Percentiles rank a stretch among this genome's conserved stretches.
These are phyloP conservation scores for Helicostylum pulchrum DNA, from an alignment of 192 early-diverging fungal species.

Conservation along the genomic window DNA sequence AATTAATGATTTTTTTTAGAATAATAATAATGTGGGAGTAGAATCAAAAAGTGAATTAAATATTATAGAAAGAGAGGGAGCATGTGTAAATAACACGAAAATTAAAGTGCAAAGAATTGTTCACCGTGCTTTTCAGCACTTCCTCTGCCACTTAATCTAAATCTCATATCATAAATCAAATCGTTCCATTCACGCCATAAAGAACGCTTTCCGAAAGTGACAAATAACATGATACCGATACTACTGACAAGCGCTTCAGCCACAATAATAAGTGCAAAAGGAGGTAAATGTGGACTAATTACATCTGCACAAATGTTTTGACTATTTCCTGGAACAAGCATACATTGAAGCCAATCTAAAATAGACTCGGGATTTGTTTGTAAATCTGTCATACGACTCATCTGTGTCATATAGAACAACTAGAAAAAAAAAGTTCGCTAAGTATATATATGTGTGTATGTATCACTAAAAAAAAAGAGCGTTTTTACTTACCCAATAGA, in stretches of 20 bases:
- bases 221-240: conserved; percentile 42
- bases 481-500: conserved; percentile 43
- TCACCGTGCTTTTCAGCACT: conserved; percentile 41
- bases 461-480: not conserved
- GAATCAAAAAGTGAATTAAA: no score
- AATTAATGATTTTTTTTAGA: no score
- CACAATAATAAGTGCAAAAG: conserved; percentile 42
- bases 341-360: conserved; percentile 38
- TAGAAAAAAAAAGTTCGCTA: not conserved
- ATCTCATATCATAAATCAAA: conserved; percentile 37
- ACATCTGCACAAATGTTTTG: conserved; percentile 39
- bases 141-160: conserved; percentile 28
- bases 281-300: conserved; percentile 37
- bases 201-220: conserved; percentile 46
- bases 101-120: conserved; percentile 48
- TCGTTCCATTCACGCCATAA: conserved; percentile 47
- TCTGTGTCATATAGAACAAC: conserved; percentile 51
- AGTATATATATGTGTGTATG: not conserved
- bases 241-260: conserved; percentile 43
- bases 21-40: no score
- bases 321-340: conserved; percentile 17
- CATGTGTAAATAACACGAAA: no score
- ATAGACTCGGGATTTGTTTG: conserved; percentile 15
- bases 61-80: no score
- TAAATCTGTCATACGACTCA: conserved; percentile 29